Base-by-base conservation (phyloP, 306 rosid genomes). In the Quercus engelmannii region DNA sequence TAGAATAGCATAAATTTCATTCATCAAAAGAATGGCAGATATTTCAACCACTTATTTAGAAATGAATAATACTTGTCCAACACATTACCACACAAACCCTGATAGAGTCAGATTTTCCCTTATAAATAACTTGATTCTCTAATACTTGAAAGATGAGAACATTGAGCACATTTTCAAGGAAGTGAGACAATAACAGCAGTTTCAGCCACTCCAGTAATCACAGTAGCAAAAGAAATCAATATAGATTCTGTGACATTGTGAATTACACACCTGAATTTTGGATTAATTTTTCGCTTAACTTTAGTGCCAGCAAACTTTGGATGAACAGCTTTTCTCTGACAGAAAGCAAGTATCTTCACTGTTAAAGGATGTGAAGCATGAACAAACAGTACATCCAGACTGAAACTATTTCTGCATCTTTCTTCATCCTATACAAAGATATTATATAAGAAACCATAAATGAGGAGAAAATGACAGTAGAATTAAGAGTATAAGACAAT, bases 371-470 rank as follows among this genome's bases (percentile, higher is more conserved):
- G 23, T 67, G 79, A 65, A 11, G 14, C 18, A 75, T 80, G 75
- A 56, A 68, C 21, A 70, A 74, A 80, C 3, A 80, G 63, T 2
- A 67, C 55, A 57, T 74, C 75, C 75, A 74, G 21, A 75, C 83
- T 74, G 70, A 80, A 67, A 11, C 62, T 56, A 67, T 80, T 80
- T 68, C 83, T 74, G 8, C 19, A 25, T 65, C 79, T 74, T 74
- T 80, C 83, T 62, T 80, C 83, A 25, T 80, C 83, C 83, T 80
- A 43, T 31, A 55, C 35, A 33, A 21, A 78, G 38, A 26, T 33
- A 35, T 14, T 21, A 5, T 64, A 7, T 69, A 20, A 78, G 81
- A 69, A 64, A 64, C 52, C 7, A 2, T 8, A 13, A 5, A 73
- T 15, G 63, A 54, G 11, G 18, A 73, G 55, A 52, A 49, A 49